Conservation (phyloP, 495 filamentous ascomycete species). For the Cercophora scortea region DNA sequence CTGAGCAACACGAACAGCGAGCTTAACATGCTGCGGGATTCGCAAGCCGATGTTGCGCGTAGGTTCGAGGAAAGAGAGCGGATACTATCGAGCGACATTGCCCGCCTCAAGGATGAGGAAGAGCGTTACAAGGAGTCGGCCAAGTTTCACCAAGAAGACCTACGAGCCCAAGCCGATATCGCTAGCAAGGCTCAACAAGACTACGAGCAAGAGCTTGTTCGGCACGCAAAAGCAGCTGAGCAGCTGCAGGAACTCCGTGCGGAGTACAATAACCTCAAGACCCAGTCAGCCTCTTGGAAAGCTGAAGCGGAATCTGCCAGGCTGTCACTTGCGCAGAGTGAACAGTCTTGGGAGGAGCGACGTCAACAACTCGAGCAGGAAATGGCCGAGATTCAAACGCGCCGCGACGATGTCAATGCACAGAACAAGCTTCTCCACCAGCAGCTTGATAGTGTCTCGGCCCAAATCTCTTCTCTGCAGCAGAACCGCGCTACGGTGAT, state of each 20-base stretch:
- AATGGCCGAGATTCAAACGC: slow-evolving; percentile 63
- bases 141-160: slow-evolving; percentile 78
- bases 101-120: slow-evolving; percentile 77
- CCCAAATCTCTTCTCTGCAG: slow-evolving; percentile 70
- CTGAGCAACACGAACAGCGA: slow-evolving; percentile 72
- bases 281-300: slow-evolving; percentile 60
- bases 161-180: slow-evolving; percentile 89
- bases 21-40: slow-evolving; percentile 65
- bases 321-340: slow-evolving; percentile 66
- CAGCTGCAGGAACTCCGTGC: slow-evolving; percentile 65
- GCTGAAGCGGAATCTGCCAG: slow-evolving; percentile 76
- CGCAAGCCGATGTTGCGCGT: slow-evolving; percentile 64
- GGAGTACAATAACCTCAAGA: slow-evolving; percentile 74
- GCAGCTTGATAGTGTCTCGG: slow-evolving; percentile 73
- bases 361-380: slow-evolving; percentile 76
- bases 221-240: slow-evolving; percentile 88
- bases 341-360: slow-evolving; percentile 80
- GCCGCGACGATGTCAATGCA: slow-evolving; percentile 69
- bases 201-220: slow-evolving; percentile 88
- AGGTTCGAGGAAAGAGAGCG: slow-evolving; percentile 73
- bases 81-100: slow-evolving; percentile 63
- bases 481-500: slow-evolving; percentile 54
- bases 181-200: slow-evolving; percentile 87
- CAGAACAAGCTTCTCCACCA: slow-evolving; percentile 86
- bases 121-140: slow-evolving; percentile 68